Base-by-base conservation (phyloP, 768 basidiomycete genomes). In the Strobilomyces echinocephalus region DNA sequence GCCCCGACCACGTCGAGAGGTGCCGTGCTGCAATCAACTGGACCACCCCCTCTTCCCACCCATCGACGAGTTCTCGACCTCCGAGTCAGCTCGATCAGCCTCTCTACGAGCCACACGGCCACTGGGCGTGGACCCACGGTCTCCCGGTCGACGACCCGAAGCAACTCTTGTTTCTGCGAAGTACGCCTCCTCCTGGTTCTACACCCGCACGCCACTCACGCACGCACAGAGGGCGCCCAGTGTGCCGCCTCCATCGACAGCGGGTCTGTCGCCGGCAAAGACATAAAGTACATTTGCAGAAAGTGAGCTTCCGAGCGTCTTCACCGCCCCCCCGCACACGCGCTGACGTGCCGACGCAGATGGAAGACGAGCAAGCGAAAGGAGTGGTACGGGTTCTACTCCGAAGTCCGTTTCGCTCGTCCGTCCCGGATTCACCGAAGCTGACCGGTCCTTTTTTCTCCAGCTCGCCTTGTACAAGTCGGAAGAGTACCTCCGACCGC, bases 381-480 rank as follows among this genome's bases (percentile, higher is more conserved):
- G 33, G 64, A 69, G 21, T 73, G 75, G 74, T 57, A 64, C 15
- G 75, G 75, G 6, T 74, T 77, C 55, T 67, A 68, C 55, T 68
- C 72, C 5, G 76, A 76, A 66, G 75, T 68, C 26, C 40, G 69
- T 49, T 39, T 11, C 39, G 16, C 61, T 50, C 60, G 47, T 31
- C 30, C 52, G 10, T 55, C 61, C 61, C 26, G 33, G 39, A 48
- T 45, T 35, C 34, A 1, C 9, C 10, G 26, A 33, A 4, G 24
- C 49, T 16, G 28, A 60, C 14, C 40, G n/a, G 54, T 9, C 57
- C 30, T 43, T 54, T n/a, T 21, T 16, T 16, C 41, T 52, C 35
- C 54, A 84, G 83, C 72, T 84, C 24, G 75, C 75, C 5, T 63
- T 85, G 1, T 81, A 79, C 69, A 77, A 78, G 35, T 71, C 71